Evolutionary conservation across 1,139 yeast genomes (phyloP).

Genomic region (Saccharomyces hybrid): DNA sequence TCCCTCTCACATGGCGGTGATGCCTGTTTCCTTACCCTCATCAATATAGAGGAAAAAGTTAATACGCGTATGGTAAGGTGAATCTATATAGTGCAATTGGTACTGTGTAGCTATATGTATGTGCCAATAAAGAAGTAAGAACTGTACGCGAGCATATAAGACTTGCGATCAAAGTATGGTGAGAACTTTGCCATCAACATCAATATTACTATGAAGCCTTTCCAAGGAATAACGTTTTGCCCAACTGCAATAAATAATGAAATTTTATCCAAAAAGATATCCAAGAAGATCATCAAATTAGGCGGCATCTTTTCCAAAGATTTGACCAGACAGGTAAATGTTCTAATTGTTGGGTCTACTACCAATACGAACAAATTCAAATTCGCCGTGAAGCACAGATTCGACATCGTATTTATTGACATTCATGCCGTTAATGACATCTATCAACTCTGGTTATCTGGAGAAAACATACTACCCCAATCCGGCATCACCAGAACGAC

Average conservation of each 20-base stretch:
- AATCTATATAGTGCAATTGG: no score
- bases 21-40: no score
- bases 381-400: slow-evolving; percentile 25
- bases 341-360: slow-evolving; percentile 22
- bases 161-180: no score
- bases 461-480: slow-evolving; percentile 27
- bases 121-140: no score
- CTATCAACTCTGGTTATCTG: slow-evolving; percentile 28
- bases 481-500: slow-evolving; percentile 4
- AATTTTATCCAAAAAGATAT: slow-evolving; percentile 13
- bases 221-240: slow-evolving; percentile 28
- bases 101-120: no score
- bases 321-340: slow-evolving; percentile 25
- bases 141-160: no score
- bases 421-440: slow-evolving; percentile 17
- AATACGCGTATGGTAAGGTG: no score
- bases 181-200: not conserved
- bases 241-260: slow-evolving; percentile 26
- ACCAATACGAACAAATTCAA: slow-evolving; percentile 25
- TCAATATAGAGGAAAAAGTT: no score
- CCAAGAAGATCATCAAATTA: slow-evolving; percentile 25
- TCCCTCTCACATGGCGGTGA: no score
- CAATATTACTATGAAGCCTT: slow-evolving; percentile 20
- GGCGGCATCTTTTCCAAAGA: slow-evolving; percentile 29
- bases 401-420: slow-evolving; percentile 25